phyloP scores from a whole-genome alignment of 139 green algal species.

The Spirogloea muscicola region DNA sequence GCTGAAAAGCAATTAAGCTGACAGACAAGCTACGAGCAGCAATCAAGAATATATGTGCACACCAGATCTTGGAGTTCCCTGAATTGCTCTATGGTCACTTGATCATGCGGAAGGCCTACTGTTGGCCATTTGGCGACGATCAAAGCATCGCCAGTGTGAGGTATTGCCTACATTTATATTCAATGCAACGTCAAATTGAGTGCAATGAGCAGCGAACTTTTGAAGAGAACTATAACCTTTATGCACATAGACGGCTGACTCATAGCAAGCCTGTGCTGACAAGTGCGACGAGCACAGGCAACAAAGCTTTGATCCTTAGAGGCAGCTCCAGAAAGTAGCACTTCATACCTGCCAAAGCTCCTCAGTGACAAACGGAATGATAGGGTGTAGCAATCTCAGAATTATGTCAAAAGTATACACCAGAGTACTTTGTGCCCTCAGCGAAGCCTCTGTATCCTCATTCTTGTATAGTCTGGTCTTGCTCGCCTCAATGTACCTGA shows the following conservation, averaged over 20 bases:
- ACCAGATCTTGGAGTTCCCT: constrained; percentile 64
- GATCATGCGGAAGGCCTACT: constrained; percentile 50
- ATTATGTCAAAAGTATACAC: constrained; percentile 71
- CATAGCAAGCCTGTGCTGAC: not conserved
- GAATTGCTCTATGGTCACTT: constrained; percentile 61
- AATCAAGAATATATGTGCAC: not conserved
- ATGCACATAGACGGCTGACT: not conserved
- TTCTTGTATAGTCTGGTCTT: constrained; percentile 81
- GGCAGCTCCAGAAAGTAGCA: no score
- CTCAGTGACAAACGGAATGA: constrained; percentile 98
- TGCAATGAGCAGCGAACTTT: not conserved
- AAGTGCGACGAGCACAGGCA: not conserved
- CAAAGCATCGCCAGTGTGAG: constrained; percentile 65
- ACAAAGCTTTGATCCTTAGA: not conserved
- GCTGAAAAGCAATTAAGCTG: not conserved
- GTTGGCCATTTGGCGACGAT: constrained; percentile 79
- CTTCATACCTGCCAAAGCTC: constrained; percentile 78
- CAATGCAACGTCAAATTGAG: not conserved
- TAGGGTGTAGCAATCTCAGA: constrained; percentile 89
- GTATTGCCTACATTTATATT: constrained; percentile 52
- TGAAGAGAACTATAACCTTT: not conserved
- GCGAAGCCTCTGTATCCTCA: constrained; percentile 38
- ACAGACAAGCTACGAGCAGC: not conserved
- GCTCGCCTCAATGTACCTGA: constrained; percentile 61
- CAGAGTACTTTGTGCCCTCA: constrained; percentile 51